These are phyloP conservation scores for Asterophora parasitica DNA, from an alignment of 768 basidiomycete species.

Conservation along the genomic window DNA sequence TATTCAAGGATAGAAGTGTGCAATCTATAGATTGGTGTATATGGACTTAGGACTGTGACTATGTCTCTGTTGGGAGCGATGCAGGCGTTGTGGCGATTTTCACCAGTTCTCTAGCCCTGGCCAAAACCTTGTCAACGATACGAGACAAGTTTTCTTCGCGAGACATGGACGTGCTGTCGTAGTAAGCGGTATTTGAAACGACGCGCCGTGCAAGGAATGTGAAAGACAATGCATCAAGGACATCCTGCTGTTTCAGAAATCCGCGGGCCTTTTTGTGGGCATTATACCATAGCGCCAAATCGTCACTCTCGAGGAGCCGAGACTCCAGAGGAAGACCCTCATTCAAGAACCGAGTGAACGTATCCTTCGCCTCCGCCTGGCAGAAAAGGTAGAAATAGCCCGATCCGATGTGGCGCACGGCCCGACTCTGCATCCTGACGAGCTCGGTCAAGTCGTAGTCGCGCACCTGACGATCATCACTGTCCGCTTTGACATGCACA, in stretches of 20 bases:
- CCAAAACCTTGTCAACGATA: conserved; percentile 54
- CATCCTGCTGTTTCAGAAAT: conserved; percentile 54
- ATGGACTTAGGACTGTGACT: conserved; percentile 3
- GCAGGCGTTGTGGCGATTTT: not conserved
- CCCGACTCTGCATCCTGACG: conserved; percentile 87
- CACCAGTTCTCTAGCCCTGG: conserved; percentile 13
- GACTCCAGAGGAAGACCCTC: conserved; percentile 93
- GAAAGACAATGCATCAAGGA: conserved; percentile 73
- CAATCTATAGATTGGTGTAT: conserved; percentile 1
- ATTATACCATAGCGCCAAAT: conserved; percentile 45
- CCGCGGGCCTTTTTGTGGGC: conserved; percentile 31
- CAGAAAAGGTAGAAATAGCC: conserved; percentile 86
- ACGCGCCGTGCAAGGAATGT: conserved; percentile 75
- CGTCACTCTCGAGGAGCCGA: conserved; percentile 46
- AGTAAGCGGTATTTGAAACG: conserved; percentile 79
- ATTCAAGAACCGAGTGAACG: conserved; percentile 76
- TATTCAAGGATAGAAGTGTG: conserved; percentile 1
- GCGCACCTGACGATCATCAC: conserved; percentile 58
- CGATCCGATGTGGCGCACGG: conserved; percentile 54
- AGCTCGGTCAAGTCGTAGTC: conserved; percentile 83
- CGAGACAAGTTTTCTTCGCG: conserved; percentile 60
- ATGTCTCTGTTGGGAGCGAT: conserved; percentile 1
- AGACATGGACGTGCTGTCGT: conserved; percentile 48
- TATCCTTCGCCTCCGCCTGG: conserved; percentile 79
- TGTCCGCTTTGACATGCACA: conserved; percentile 41